Conservation (phyloP, 2,329 filamentous ascomycete genomes). For the Aspergillus sp. region DNA sequence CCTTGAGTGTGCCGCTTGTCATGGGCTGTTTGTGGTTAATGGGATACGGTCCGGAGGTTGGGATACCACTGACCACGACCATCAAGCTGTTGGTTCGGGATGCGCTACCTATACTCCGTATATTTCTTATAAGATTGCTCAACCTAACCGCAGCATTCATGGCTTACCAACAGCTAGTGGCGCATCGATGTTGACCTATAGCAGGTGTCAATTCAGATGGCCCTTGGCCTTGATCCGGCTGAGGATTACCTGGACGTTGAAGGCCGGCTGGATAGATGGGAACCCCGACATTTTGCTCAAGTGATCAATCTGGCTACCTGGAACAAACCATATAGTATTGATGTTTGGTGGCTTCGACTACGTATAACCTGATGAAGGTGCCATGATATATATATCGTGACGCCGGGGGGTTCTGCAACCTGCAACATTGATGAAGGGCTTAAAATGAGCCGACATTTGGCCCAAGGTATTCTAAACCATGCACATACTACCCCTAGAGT, state of each 20-base stretch:
- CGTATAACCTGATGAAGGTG: too few species aligned
- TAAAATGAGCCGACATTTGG: too few species aligned
- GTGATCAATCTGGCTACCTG: too few species aligned
- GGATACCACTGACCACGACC: slow-evolving; percentile 25
- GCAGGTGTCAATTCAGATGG: neutral
- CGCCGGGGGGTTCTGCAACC: too few species aligned
- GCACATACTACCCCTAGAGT: too few species aligned
- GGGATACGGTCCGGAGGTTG: too few species aligned
- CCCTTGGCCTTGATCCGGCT: neutral
- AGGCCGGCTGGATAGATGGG: slow-evolving; percentile 33
- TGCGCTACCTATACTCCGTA: slow-evolving; percentile 23
- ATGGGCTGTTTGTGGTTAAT: slow-evolving; percentile 25
- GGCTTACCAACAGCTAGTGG: slow-evolving; percentile 24
- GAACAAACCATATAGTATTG: too few species aligned
- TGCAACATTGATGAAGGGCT: too few species aligned
- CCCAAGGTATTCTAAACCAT: too few species aligned
- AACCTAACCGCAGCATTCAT: neutral
- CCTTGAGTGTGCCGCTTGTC: slow-evolving; percentile 28
- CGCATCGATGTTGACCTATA: slow-evolving; percentile 25
- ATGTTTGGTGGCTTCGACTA: too few species aligned
- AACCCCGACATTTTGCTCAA: slow-evolving; percentile 28
- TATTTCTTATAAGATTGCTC: neutral
- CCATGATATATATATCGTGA: too few species aligned
- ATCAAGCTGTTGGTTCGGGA: slow-evolving; percentile 28
- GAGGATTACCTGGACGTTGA: slow-evolving; percentile 29